Evolutionary conservation across 805 yeast species (phyloP).

Genomic region (Wickerhamia fluorescens): DNA sequence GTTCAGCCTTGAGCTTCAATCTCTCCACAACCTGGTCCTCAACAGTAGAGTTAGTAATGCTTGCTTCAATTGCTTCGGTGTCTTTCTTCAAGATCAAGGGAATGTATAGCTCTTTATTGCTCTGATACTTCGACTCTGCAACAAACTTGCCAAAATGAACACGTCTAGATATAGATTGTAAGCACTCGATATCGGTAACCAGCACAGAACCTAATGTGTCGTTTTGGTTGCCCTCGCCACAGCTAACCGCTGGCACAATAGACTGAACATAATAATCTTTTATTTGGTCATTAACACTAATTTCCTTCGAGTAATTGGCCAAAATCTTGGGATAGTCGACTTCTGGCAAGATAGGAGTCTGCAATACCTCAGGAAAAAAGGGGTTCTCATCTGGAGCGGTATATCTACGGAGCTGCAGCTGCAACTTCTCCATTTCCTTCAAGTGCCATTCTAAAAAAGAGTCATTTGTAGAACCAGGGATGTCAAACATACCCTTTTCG

Average conservation of each 20-base stretch:
- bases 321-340: constrained; percentile 72
- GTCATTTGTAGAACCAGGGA: constrained; percentile 60
- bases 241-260: constrained; percentile 72
- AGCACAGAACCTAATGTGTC: constrained; percentile 89
- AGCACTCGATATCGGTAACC: constrained; percentile 72
- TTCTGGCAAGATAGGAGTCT: constrained; percentile 73
- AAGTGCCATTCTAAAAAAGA: constrained; percentile 86
- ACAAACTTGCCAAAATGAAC: constrained; percentile 97
- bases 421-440: constrained; percentile 57
- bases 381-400: constrained; percentile 94
- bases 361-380: constrained; percentile 65
- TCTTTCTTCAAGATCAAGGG: constrained; percentile 61
- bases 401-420: constrained; percentile 75
- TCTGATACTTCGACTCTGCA: constrained; percentile 86
- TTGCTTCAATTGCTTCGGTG: constrained; percentile 62
- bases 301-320: constrained; percentile 65
- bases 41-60: constrained; percentile 82
- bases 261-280: constrained; percentile 57
- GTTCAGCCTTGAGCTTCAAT: constrained; percentile 70
- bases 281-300: constrained; percentile 70
- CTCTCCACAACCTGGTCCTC: constrained; percentile 79
- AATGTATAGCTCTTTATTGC: constrained; percentile 57
- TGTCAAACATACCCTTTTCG: constrained; percentile 44
- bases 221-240: constrained; percentile 60
- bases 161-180: constrained; percentile 84